phyloP scores from a whole-genome alignment of 1,284 basidiomycete species.

The Ganoderma sp. region DNA sequence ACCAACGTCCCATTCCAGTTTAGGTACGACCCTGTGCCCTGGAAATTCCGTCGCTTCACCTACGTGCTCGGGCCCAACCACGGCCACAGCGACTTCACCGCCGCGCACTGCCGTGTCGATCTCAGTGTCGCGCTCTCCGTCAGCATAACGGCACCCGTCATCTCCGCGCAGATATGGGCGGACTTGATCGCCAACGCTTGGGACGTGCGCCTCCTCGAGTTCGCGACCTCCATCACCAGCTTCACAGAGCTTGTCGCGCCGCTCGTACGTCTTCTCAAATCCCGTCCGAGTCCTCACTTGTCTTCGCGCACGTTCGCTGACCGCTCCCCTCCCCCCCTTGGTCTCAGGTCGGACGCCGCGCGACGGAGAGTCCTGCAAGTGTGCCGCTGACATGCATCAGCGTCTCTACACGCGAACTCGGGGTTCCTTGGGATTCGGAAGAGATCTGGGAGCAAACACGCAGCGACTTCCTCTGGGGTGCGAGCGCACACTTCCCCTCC shows the following conservation, averaged over 20 bases:
- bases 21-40: background rate
- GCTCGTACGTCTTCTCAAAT: background rate
- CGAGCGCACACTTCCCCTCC: background rate
- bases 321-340: background rate
- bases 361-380: background rate
- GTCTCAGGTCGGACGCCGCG: background rate
- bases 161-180: background rate
- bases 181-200: background rate
- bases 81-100: background rate
- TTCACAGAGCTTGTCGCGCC: background rate
- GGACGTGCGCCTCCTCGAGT: background rate
- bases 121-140: background rate
- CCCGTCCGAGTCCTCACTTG: too few relatives aligned
- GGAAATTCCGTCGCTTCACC: background rate
- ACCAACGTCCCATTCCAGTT: background rate
- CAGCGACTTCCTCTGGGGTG: background rate
- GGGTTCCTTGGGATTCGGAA: background rate
- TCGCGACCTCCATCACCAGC: background rate
- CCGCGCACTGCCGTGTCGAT: background rate
- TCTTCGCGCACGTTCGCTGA: background rate
- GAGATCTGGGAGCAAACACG: background rate
- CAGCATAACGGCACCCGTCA: background rate
- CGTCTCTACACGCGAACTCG: background rate
- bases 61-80: background rate
- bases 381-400: background rate